A percentile compares a stretch with the other conserved stretches of the same genome.
Evolutionary conservation across 768 basidiomycete genomes (phyloP).

Genomic region (Gloeopeniophorella convolvens): DNA sequence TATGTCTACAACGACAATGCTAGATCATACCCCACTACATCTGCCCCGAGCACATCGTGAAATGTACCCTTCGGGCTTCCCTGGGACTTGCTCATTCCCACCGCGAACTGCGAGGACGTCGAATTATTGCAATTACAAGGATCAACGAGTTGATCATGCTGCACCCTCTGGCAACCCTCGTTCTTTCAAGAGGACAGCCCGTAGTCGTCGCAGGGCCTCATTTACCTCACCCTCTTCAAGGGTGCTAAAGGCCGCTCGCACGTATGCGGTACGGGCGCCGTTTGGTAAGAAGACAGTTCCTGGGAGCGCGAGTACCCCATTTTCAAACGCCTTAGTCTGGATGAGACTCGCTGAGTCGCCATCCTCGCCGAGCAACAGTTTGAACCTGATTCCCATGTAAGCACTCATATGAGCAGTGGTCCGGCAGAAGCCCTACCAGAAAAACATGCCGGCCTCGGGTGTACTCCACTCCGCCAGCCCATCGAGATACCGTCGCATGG

Average conservation of each 20-base stretch:
- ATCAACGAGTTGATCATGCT: no score
- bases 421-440: slow-evolving; percentile 49
- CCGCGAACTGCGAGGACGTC: no score
- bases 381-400: slow-evolving; percentile 49
- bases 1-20: no score
- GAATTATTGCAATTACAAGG: no score
- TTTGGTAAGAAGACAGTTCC: slow-evolving; percentile 78
- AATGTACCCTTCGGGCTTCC: no score
- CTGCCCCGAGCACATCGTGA: no score
- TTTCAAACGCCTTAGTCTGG: slow-evolving; percentile 63
- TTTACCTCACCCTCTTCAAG: slow-evolving; percentile 61
- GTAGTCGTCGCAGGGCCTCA: slow-evolving; percentile 61
- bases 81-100: no score
- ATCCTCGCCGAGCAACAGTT: slow-evolving; percentile 54
- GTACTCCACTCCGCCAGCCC: slow-evolving; percentile 68
- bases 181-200: slow-evolving; percentile 24
- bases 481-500: slow-evolving; percentile 68
- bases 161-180: not conserved
- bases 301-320: slow-evolving; percentile 85
- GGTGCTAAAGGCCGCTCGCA: slow-evolving; percentile 79
- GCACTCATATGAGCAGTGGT: not conserved
- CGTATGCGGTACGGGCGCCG: slow-evolving; percentile 61
- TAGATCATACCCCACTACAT: no score
- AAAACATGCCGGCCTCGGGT: slow-evolving; percentile 84
- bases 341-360: slow-evolving; percentile 57